Base-by-base conservation (phyloP, 345 rosid genomes). In the Clarkia xantiana region DNA sequence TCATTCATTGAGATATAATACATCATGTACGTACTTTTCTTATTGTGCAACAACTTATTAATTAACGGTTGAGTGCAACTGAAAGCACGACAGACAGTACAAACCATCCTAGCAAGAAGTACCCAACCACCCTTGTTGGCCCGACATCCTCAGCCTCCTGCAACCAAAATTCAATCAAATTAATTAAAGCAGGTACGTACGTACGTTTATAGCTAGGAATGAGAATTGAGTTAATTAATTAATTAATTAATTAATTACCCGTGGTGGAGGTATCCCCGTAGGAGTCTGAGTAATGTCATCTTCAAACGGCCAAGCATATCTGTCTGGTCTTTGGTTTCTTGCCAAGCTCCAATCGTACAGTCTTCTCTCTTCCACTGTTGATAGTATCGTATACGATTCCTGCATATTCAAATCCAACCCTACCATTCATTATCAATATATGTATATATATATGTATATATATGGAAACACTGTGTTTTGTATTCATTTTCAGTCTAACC, bases 261-360 rank as follows among this genome's bases (percentile, higher is more conserved):
- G 78, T 19, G 78, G 82, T 0, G 90, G 94, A 17, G 95, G 85
- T 2, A 66, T 44, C 25, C 67, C 69, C 4, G 49, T 52, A 1
- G 93, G 57, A 1, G 72, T 52, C 49, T 66, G 66, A 36, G 67
- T 57, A 47, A 49, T 67, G 51, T 89, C 97, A 39, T 56, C 76
- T 67, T 89, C 83, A 44, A 65, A 84, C 2, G 95, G 95, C 97
- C 97, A 89, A 2, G 67, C 53, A 55, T 82, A 85, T 36, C 56
- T 60, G 1, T 78, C 95, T 38, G 94, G 66, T 3, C 62, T 62
- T 25, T 52, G 78, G 44, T 56, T 79, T 49, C 97, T 79, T 0
- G 75, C 78, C 75, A 89, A 62, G 68, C 97, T 89, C 97, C 97
- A 89, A 51, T 84, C 95, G 42, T 89, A 89, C 76, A 89, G 22